These are phyloP conservation scores for Daphne laureola DNA, from an alignment of 441 rosid genomes.

Conservation along the genomic window DNA sequence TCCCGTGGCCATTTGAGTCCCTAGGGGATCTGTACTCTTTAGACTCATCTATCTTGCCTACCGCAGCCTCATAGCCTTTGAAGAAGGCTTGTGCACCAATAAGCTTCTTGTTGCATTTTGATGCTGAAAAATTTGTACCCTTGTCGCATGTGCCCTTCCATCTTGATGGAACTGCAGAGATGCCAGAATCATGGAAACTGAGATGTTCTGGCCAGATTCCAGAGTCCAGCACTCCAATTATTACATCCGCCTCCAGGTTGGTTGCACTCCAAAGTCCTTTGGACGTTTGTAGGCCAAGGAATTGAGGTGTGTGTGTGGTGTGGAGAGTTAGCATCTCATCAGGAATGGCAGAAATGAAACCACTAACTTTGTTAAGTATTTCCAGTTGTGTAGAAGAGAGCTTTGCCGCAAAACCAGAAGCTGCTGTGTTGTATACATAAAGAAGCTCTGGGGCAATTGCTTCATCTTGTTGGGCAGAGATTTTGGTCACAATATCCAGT, in stretches of 20 bases:
- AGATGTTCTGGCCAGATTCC: slow-evolving; percentile 16
- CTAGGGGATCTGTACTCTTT: slow-evolving; percentile 50
- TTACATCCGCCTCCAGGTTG: slow-evolving; percentile 35
- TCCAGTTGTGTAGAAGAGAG: slow-evolving; percentile 48
- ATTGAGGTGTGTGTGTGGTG: slow-evolving; percentile 46
- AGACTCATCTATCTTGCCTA: slow-evolving; percentile 41
- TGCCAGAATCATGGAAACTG: slow-evolving; percentile 21
- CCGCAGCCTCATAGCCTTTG: slow-evolving; percentile 39
- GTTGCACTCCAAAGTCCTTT: slow-evolving; percentile 36
- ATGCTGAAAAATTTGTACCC: slow-evolving; percentile 38
- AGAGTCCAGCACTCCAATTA: slow-evolving; percentile 16
- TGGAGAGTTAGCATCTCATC: slow-evolving; percentile 61
- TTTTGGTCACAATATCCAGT: slow-evolving; percentile 27
- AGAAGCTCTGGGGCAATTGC: slow-evolving; percentile 32
- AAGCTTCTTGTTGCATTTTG: slow-evolving; percentile 42
- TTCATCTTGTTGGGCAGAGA: slow-evolving; percentile 22
- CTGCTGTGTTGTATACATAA: slow-evolving; percentile 37
- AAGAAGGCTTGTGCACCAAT: slow-evolving; percentile 45
- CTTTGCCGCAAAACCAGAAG: slow-evolving; percentile 63
- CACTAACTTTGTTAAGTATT: slow-evolving; percentile 35
- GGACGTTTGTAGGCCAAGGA: slow-evolving; percentile 45
- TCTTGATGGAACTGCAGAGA: slow-evolving; percentile 34
- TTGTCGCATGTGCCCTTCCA: slow-evolving; percentile 51
- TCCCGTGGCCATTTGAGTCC: slow-evolving; percentile 56
- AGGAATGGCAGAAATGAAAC: slow-evolving; percentile 56